These are phyloP conservation scores for Candida cerambycidarum DNA, from an alignment of 805 yeast genomes.

Conservation along the genomic window DNA sequence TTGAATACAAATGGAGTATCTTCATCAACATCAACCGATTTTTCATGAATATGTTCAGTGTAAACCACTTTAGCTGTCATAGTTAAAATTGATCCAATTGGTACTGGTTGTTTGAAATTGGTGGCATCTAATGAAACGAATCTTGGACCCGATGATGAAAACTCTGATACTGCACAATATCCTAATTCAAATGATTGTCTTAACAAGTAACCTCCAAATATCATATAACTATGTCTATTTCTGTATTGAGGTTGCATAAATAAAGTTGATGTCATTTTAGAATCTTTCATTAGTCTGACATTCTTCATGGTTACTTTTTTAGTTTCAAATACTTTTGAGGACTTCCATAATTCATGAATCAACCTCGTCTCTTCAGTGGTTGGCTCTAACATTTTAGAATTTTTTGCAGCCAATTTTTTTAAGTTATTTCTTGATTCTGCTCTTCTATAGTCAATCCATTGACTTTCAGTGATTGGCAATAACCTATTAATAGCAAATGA, in stretches of 20 bases:
- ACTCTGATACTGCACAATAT: slow-evolving; percentile 88
- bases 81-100: slow-evolving; percentile 87
- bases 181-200: slow-evolving; percentile 94
- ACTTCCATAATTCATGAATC: slow-evolving; percentile 74
- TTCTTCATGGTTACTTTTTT: slow-evolving; percentile 20
- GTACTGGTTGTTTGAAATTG: slow-evolving; percentile 91
- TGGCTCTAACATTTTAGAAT: slow-evolving; percentile 62
- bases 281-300: slow-evolving; percentile 66
- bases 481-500: slow-evolving; percentile 83
- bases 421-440: slow-evolving; percentile 90
- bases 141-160: slow-evolving; percentile 81
- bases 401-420: slow-evolving; percentile 74
- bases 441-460: slow-evolving; percentile 80
- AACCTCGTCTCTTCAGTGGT: slow-evolving; percentile 66
- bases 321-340: slow-evolving; percentile 31
- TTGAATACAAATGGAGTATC: slow-evolving; percentile 50
- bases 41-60: slow-evolving; percentile 64
- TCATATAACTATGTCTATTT: slow-evolving; percentile 91
- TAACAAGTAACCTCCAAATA: slow-evolving; percentile 91
- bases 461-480: slow-evolving; percentile 70
- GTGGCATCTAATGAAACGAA: slow-evolving; percentile 89
- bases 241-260: slow-evolving; percentile 97
- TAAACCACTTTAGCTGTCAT: slow-evolving; percentile 82
- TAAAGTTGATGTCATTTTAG: slow-evolving; percentile 69
- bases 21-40: slow-evolving; percentile 19